phyloP scores from a whole-genome alignment of 257 asterid species.

The Ilex aquifolium region DNA sequence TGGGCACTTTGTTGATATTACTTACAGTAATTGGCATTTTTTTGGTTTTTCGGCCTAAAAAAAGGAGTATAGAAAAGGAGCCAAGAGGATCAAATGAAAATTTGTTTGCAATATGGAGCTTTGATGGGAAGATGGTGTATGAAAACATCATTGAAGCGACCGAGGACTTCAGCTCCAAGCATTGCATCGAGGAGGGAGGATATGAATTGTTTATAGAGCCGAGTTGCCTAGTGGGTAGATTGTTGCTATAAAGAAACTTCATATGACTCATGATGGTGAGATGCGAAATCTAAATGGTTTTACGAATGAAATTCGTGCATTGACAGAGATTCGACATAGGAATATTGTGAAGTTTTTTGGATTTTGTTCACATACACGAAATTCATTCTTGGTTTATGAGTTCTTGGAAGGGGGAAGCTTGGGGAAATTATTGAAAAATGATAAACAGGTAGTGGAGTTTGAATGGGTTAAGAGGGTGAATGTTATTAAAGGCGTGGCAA shows the following conservation, averaged over 20 bases:
- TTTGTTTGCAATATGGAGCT: not conserved
- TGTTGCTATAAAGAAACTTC: slow-evolving; percentile 5
- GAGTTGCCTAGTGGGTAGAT: not conserved
- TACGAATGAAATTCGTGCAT: not conserved
- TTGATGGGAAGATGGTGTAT: slow-evolving; percentile 11
- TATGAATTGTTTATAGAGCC: slow-evolving; percentile 20
- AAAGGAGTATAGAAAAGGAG: not conserved
- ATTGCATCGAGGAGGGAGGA: slow-evolving; percentile 23
- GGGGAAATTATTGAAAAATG: too few species aligned
- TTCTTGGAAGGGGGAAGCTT: too few species aligned
- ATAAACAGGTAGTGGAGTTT: too few species aligned
- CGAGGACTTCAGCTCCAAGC: slow-evolving; percentile 3
- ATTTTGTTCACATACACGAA: too few species aligned
- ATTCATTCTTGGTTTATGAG: too few species aligned
- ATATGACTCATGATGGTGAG: not conserved
- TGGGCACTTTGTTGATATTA: not conserved
- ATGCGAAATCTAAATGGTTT: not conserved
- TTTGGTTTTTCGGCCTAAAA: too few species aligned
- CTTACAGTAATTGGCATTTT: not conserved
- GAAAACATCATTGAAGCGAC: slow-evolving; percentile 13
- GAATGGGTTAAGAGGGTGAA: too few species aligned
- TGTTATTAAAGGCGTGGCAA: too few species aligned
- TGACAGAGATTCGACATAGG: not conserved
- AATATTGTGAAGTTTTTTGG: too few species aligned
- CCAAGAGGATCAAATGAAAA: not conserved